phyloP scores from a whole-genome alignment of 164 flowering plant species.

The Buxus sempervirens region DNA sequence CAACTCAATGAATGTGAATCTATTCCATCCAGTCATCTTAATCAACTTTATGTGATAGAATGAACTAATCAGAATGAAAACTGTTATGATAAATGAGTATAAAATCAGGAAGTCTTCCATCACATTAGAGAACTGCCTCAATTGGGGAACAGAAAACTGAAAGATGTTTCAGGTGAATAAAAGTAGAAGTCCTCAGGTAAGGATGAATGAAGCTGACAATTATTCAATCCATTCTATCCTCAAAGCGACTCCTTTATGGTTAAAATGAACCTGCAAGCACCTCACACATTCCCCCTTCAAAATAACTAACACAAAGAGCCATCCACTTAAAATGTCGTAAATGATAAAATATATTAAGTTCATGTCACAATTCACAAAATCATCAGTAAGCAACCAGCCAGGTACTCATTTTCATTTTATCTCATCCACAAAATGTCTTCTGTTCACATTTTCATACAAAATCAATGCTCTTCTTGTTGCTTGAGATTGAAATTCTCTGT shows the following conservation, averaged over 20 bases:
- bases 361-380: not conserved
- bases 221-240: not conserved
- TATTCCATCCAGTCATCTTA: no score
- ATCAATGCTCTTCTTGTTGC: not conserved
- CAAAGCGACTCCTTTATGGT: no score
- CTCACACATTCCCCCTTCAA: not conserved
- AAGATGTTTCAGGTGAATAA: not conserved
- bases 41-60: no score
- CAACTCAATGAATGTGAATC: no score
- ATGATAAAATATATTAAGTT: not conserved
- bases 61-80: no score
- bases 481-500: not conserved
- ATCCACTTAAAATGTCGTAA: not conserved
- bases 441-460: not conserved
- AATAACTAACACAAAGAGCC: not conserved
- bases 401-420: not conserved
- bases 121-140: not conserved
- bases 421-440: not conserved
- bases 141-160: not conserved
- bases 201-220: not conserved
- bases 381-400: not conserved
- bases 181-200: not conserved
- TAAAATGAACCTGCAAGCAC: not conserved
- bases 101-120: no score
- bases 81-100: no score